Evolutionary conservation across 2,329 filamentous ascomycete species (phyloP), one percentile per base, ranked within the genome.

Genomic region (Ophiostoma himal-ulmi): DNA sequence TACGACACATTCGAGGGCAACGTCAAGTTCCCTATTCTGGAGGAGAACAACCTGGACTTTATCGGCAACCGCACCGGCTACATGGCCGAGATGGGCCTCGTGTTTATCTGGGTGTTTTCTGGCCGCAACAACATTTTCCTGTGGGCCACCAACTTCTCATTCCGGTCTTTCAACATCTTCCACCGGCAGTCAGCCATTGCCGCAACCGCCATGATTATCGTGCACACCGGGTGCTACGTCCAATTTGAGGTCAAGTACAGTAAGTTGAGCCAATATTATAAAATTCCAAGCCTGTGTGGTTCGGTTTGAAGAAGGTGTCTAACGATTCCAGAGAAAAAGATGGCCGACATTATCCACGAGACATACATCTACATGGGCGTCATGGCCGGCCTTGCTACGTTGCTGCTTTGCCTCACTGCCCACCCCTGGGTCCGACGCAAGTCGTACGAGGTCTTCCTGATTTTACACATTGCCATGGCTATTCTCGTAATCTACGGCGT

Each of bases 131-230:
- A 91, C 69, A 76, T 88, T 0, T 82, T 91, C 20, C 80, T 90
- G 69, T 89, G 86, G 87, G 75, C 88, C 0, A 91, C 89, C 0
- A 88, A 88, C 0, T 91, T 89, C 88, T 86, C 85, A 13, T 91
- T 89, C 75, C 82, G 83, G 1, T 88, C 86, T 0, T 91, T 88
- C 75, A 91, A 87, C 73, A 83, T 86, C 37, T 91, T 91, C 70
- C 89, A 91, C 77, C 85, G 89, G 0, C 88, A 88, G 82, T 81
- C 89, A 5, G 89, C 89, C 0, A 81, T 88, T 26, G 82, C 90
- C 1, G 83, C 87, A 7, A 88, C 88, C 0, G 68, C 87, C 0
- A 83, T 90, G 73, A 88, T 86, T 1, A 80, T 90, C 1, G 76
- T 88, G 0, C 89, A 92, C 75, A 88, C 87, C 0, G 71, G 89